Evolutionary conservation across 2,329 filamentous ascomycete species (phyloP).

Genomic region (Calonectria pseudoturangicola): DNA sequence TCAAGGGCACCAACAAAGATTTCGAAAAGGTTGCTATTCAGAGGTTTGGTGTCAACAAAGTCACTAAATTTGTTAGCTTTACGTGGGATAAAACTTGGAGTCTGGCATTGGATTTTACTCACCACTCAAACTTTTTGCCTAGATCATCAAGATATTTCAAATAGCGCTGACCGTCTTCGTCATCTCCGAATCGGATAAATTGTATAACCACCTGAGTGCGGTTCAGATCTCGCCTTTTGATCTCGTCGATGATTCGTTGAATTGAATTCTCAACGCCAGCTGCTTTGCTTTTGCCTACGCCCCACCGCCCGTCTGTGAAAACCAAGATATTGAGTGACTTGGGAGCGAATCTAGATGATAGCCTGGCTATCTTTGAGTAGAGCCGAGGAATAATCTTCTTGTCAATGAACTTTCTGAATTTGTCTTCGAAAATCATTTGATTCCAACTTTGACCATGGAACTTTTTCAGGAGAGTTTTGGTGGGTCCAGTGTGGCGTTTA

Average conservation of each 20-base stretch:
- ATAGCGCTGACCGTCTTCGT: not conserved
- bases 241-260: not conserved
- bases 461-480: not conserved
- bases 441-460: not conserved
- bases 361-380: not conserved
- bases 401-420: conserved; percentile 5
- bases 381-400: not conserved
- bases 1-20: not conserved
- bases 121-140: not conserved
- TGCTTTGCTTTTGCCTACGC: not conserved
- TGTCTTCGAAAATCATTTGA: not conserved
- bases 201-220: not conserved
- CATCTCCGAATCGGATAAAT: not conserved
- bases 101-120: not conserved
- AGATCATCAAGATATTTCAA: not conserved
- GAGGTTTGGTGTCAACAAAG: not conserved
- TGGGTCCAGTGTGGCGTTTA: not conserved
- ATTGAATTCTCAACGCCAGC: conserved; percentile 3
- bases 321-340: conserved; percentile 4
- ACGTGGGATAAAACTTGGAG: no score
- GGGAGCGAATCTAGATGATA: not conserved
- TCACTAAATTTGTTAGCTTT: not conserved
- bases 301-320: conserved; percentile 3
- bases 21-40: not conserved
- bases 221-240: not conserved